Percentiles rank a stretch among this genome's conserved stretches.
phyloP scores from a whole-genome alignment of 169 alveolate genomes.

The Miamiensis avidus region DNA sequence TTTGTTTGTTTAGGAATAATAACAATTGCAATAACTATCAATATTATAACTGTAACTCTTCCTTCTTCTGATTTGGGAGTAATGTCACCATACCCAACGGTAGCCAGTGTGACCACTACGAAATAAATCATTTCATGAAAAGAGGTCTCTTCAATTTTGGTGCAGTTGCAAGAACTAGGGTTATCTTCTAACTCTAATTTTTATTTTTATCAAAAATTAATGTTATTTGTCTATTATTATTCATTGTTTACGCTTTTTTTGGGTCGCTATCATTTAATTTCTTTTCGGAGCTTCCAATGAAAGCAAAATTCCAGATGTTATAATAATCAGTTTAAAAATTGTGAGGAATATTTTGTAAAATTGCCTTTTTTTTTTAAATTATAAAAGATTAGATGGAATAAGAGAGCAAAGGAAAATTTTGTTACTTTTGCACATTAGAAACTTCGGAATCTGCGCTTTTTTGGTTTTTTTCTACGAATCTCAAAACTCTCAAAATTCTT shows the following conservation, averaged over 20 bases:
- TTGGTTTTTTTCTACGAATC: slow-evolving; percentile 22
- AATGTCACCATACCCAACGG: slow-evolving; percentile 88
- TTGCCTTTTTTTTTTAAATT: slow-evolving; percentile 15
- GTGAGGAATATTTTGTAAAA: slow-evolving; percentile 55
- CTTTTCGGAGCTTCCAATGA: slow-evolving; percentile 68
- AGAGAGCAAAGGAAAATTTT: too few relatives aligned
- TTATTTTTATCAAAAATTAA: too few relatives aligned
- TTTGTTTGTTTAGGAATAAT: slow-evolving; percentile 75
- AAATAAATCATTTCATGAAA: slow-evolving; percentile 80
- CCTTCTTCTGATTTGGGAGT: slow-evolving; percentile 77
- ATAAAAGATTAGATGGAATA: too few relatives aligned
- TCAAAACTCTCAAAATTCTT: slow-evolving; percentile 53
- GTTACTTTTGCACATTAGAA: slow-evolving; percentile 31
- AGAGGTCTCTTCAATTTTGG: slow-evolving; percentile 23
- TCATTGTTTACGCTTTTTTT: slow-evolving; percentile 6
- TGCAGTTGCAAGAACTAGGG: too few relatives aligned
- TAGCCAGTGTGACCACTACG: slow-evolving; percentile 74
- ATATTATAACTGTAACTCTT: slow-evolving; percentile 61
- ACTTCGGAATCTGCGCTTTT: slow-evolving; percentile 60
- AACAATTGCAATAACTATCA: slow-evolving; percentile 67
- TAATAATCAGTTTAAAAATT: slow-evolving; percentile 57
- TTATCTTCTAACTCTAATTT: too few relatives aligned
- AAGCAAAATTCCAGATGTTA: slow-evolving; percentile 67
- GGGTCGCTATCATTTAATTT: slow-evolving; percentile 13
- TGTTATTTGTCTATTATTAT: too few relatives aligned